Conservation (phyloP, 208 protist genomes). For the Wallacemonas sp. region DNA sequence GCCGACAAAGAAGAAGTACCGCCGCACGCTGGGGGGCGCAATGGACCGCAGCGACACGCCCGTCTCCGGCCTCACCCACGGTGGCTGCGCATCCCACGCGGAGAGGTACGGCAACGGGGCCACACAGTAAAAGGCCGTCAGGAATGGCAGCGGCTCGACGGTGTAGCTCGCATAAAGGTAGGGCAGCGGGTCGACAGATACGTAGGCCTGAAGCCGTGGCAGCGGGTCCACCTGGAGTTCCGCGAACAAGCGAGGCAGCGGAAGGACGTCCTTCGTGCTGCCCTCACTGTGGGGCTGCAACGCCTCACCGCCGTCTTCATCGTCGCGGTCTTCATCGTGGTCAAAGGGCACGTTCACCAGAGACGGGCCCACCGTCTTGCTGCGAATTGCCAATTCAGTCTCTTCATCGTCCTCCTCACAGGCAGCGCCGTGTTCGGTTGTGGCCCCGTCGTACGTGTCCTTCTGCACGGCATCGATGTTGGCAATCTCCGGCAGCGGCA, state of each 20-base stretch:
- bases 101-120: slow-evolving; percentile 8
- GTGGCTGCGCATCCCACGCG: slow-evolving; percentile 14
- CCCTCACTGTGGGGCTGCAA: no score
- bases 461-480: no score
- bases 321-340: neutral
- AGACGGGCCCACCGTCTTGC: neutral
- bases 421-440: neutral
- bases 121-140: neutral
- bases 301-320: no score
- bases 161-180: neutral
- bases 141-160: neutral
- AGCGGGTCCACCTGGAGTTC: neutral
- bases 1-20: slow-evolving; percentile 13
- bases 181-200: neutral
- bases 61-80: neutral
- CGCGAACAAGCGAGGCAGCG: slow-evolving; percentile 8
- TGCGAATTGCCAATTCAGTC: neutral
- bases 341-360: neutral
- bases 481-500: no score
- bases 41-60: neutral
- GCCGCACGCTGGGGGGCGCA: neutral
- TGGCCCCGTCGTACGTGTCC: no score
- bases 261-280: neutral
- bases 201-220: neutral
- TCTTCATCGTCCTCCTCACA: neutral